These are phyloP conservation scores for Mycosphaerella sp. DNA, from an alignment of 2,329 filamentous ascomycete genomes.

Conservation along the genomic window DNA sequence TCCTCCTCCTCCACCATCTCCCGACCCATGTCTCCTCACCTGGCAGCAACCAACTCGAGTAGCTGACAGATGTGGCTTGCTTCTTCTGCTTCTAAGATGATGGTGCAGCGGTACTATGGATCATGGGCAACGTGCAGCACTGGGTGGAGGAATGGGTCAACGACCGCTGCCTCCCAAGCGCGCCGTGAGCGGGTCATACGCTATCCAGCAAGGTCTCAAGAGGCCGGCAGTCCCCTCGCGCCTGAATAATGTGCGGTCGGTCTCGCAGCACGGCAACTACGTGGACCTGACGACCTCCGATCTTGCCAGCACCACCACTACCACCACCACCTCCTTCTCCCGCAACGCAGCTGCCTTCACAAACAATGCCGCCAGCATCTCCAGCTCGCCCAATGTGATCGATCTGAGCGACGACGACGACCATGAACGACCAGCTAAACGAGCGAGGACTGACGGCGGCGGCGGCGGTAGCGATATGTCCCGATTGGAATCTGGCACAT, in stretches of 20 bases:
- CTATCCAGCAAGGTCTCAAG: constrained; percentile 20
- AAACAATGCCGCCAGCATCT: constrained; percentile 14
- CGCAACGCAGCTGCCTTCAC: constrained; percentile 21
- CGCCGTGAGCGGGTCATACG: constrained; percentile 25
- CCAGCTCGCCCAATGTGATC: constrained; percentile 24
- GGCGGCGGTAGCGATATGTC: neutral
- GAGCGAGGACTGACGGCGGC: constrained; percentile 19
- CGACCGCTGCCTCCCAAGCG: constrained; percentile 27
- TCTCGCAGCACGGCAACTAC: constrained; percentile 25
- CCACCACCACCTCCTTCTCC: too few relatives aligned
- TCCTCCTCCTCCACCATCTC: neutral
- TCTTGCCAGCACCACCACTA: too few relatives aligned
- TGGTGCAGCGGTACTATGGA: constrained; percentile 29
- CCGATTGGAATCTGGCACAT: neutral
- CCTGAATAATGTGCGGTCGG: constrained; percentile 31
- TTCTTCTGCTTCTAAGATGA: constrained; percentile 14
- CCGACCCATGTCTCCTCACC: neutral
- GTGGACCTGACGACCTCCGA: constrained; percentile 26
- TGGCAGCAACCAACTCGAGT: neutral
- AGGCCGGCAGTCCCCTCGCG: constrained; percentile 29
- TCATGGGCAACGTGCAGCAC: constrained; percentile 15
- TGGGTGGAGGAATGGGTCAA: constrained; percentile 11
- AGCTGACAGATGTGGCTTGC: constrained; percentile 8
- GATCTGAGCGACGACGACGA: constrained; percentile 25
- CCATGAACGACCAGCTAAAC: constrained; percentile 25